Base-by-base conservation (phyloP, 345 rosid genomes). In the Ricinus communis region DNA sequence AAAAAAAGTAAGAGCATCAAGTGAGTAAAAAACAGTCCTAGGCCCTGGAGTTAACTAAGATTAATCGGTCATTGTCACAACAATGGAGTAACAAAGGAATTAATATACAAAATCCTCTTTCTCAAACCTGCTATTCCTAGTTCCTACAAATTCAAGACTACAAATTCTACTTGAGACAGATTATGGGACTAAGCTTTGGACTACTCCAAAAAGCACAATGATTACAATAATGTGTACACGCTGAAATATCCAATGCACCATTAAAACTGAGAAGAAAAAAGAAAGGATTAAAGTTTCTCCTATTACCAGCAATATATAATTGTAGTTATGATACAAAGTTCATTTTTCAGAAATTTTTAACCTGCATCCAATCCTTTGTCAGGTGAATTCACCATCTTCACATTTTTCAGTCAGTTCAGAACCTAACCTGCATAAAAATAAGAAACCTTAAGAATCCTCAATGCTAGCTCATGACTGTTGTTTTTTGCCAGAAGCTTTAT, bases 241-340 rank as follows among this genome's bases (percentile, higher is more conserved):
- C 66, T 63, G 69, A 66, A 71, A 66, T 51, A 69, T 62, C 80
- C 80, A 75, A 74, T 38, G 77, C 69, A 66, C 73, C 75, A 74
- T 14, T 70, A 65, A 54, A 74, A 52, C 67, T 51, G 19, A 62
- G 62, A 53, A 36, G 10, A 55, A 40, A 73, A 68, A 30, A 62
- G 27, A 71, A 66, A 31, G 16, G 28, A 41, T 41, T 41, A 24
- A 72, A 60, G 69, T 63, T 71, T 68, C 55, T 53, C 70, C 69
- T 43, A 69, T 72, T 69, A 66, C 68, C 74, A 69, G 14, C 41
- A 74, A 50, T 68, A 74, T 71, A 77, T 57, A 56, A 64, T 50
- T 71, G 47, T 43, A 43, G 64, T 75, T 74, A 82, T 79, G 69
- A 81, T 80, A 85, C 88, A 85, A 72, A 72, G 70, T 81, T 71